A percentile compares a stretch with the other conserved stretches of the same genome.
Evolutionary conservation across 371 early-diverging fungal species (phyloP).

Genomic region (Lichtheimia corymbifera): DNA sequence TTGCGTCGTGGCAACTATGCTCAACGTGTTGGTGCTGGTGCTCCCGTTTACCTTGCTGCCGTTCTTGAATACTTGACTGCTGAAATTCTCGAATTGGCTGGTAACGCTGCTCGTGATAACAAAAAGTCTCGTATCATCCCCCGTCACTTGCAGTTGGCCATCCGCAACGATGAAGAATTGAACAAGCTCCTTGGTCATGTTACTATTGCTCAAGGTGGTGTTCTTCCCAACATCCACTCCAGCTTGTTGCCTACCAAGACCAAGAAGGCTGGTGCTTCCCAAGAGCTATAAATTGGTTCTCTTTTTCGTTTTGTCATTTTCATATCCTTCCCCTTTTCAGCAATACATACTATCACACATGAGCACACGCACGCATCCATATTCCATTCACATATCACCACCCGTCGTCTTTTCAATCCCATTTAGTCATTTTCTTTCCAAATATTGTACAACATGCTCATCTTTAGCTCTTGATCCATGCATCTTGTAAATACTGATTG

Average conservation of each 20-base stretch:
- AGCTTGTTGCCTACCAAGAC: constrained; percentile 62
- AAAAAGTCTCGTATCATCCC: constrained; percentile 94
- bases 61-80: constrained; percentile 95
- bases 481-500: constrained; percentile 10
- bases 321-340: not conserved
- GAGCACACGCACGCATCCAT: no score
- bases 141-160: constrained; percentile 88
- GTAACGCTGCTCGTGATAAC: constrained; percentile 95
- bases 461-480: no score
- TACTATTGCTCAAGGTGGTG: constrained; percentile 87
- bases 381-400: no score
- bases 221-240: constrained; percentile 81
- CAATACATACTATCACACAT: no score
- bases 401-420: not conserved
- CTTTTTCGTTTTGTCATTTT: not conserved
- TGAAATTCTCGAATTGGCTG: constrained; percentile 95
- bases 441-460: no score
- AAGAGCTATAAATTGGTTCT: constrained; percentile 22
- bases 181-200: constrained; percentile 91
- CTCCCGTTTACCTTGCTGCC: constrained; percentile 93
- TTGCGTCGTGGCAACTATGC: constrained; percentile 95
- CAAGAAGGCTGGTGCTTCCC: constrained; percentile 56
- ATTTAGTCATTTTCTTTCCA: no score
- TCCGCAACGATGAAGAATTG: constrained; percentile 95
- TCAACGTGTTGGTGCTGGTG: constrained; percentile 91